These are phyloP conservation scores for Populus hybrid DNA, from an alignment of 441 rosid species.

Conservation along the genomic window DNA sequence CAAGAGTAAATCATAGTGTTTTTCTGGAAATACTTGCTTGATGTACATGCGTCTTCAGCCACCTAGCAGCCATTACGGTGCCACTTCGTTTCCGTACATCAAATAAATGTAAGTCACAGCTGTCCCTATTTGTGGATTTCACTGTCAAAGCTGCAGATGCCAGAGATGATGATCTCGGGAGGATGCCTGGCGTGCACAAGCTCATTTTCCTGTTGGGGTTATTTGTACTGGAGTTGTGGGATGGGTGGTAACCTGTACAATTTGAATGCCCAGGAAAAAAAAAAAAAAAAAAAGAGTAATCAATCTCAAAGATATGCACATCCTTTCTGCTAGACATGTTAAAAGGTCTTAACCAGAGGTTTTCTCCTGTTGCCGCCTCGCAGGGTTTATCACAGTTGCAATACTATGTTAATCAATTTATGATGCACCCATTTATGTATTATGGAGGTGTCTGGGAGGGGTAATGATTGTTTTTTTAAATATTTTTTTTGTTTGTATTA, in stretches of 20 bases:
- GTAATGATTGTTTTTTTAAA: no score
- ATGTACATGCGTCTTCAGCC: slow-evolving; percentile 11
- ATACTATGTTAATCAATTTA: no score
- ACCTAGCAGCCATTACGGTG: neutral
- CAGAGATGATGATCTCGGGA: neutral
- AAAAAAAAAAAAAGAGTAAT: neutral
- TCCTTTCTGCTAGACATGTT: neutral
- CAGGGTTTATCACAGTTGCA: no score
- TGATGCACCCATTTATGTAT: no score
- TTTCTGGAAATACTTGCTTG: slow-evolving; percentile 8
- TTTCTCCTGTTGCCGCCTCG: no score
- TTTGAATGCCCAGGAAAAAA: neutral
- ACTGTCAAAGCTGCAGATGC: slow-evolving; percentile 1
- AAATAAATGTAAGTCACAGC: slow-evolving; percentile 23
- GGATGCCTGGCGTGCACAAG: neutral
- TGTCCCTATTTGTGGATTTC: slow-evolving; percentile 5
- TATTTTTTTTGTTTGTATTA: no score
- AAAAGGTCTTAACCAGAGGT: no score
- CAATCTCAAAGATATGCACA: neutral
- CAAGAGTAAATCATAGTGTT: slow-evolving; percentile 40
- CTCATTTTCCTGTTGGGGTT: neutral
- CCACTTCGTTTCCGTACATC: slow-evolving; percentile 27
- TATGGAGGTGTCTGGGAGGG: no score
- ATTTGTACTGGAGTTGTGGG: neutral
- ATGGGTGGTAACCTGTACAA: neutral